These are phyloP conservation scores for Hyaloscypha bicolor DNA, from an alignment of 495 filamentous ascomycete genomes.

Conservation along the genomic window DNA sequence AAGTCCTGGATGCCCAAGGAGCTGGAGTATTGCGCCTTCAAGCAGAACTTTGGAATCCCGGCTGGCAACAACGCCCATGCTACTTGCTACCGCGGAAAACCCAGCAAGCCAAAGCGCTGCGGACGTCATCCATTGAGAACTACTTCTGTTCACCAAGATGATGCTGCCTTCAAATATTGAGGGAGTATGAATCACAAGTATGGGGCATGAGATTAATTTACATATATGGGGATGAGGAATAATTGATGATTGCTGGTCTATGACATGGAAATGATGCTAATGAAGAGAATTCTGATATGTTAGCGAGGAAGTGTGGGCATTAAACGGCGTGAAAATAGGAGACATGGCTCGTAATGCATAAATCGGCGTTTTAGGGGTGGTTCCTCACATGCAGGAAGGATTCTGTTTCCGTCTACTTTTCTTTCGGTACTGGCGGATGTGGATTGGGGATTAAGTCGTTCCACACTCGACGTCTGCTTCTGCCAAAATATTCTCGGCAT, in stretches of 20 bases:
- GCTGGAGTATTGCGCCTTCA: conserved; percentile 52
- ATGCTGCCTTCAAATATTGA: conserved; percentile 16
- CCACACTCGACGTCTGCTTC: neutral
- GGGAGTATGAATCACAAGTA: neutral
- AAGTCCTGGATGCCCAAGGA: conserved; percentile 51
- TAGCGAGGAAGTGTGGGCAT: neutral
- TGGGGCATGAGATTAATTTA: neutral
- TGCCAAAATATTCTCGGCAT: neutral
- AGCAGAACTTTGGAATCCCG: conserved; percentile 49
- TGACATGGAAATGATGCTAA: neutral
- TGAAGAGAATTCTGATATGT: neutral
- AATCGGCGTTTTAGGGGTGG: neutral
- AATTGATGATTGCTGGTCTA: neutral
- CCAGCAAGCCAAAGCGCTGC: conserved; percentile 48
- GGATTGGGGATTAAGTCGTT: neutral
- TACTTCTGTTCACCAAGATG: conserved; percentile 28
- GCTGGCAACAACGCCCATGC: conserved; percentile 40
- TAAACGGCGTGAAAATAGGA: neutral
- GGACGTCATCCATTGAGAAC: conserved; percentile 44
- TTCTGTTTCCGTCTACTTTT: neutral
- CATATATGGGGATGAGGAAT: neutral
- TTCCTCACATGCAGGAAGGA: too few relatives aligned
- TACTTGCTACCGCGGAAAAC: conserved; percentile 52
- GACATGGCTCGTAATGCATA: neutral
- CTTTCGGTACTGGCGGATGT: neutral